These are phyloP conservation scores for Talaromyces amestolkiae DNA, from an alignment of 2,329 filamentous ascomycete genomes.

Conservation along the genomic window DNA sequence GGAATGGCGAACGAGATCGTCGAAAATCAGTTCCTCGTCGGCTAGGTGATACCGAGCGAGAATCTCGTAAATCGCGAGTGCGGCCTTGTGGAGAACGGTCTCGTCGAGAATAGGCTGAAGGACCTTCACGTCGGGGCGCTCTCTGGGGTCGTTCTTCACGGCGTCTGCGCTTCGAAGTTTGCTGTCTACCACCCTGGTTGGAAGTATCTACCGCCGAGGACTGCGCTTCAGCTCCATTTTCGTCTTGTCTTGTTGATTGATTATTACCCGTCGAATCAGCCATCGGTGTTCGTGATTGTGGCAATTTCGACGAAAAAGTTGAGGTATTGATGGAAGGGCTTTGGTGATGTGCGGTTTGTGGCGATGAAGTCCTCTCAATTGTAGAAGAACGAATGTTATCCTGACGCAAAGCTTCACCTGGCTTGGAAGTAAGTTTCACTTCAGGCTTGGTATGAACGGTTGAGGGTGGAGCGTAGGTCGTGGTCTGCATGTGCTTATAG, in stretches of 20 bases:
- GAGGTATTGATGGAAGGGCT: neutral
- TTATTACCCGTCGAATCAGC: constrained; percentile 5
- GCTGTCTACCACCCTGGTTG: constrained; percentile 18
- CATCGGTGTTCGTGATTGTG: neutral
- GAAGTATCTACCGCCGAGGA: constrained; percentile 25
- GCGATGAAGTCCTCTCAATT: neutral
- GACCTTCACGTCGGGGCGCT: constrained; percentile 37
- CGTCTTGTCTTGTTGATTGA: neutral
- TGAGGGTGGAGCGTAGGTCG: constrained; percentile 19
- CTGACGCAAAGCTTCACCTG: constrained; percentile 9
- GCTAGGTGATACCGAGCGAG: constrained; percentile 20
- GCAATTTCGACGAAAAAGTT: neutral
- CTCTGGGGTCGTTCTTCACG: constrained; percentile 25
- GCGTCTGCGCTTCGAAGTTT: constrained; percentile 16
- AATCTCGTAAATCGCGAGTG: constrained; percentile 13
- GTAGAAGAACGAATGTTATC: neutral
- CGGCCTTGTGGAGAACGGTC: constrained; percentile 31
- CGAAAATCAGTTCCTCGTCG: constrained; percentile 29
- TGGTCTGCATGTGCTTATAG: constrained; percentile 18
- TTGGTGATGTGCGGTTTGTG: neutral
- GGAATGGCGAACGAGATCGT: constrained; percentile 43
- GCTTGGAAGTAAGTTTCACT: constrained; percentile 2
- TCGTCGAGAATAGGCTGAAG: constrained; percentile 42
- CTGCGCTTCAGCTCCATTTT: constrained; percentile 15
- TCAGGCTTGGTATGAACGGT: neutral